Base-by-base conservation (phyloP, 2,329 filamentous ascomycete genomes). In the Alternaria sp. region DNA sequence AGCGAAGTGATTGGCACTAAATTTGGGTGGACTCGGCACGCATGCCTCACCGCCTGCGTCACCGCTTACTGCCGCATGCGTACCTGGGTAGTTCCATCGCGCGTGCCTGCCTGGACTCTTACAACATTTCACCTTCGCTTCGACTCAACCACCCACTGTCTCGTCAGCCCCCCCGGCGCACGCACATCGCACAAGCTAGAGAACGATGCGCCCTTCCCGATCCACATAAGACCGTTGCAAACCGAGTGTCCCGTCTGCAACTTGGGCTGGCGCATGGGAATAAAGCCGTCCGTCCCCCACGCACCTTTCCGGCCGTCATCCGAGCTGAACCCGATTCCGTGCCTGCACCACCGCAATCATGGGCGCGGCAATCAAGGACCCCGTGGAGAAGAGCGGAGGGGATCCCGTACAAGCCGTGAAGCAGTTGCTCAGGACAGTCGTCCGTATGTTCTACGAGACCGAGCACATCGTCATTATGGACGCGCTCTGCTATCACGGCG, bases 381-480 rank as follows among this genome's bases (percentile, higher is more conserved):
- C 77, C 46, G 88, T 90, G 84, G 62, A 65, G 45, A 63, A 63
- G 61, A 55, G 36, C 36, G 57, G 45, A 28, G 59, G 59, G 21
- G 61, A 63, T 62, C 76, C 78, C 53, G 88, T 90, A 84, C 88
- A 91, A 79, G 85, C 90, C 68, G 89, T 89, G 58, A 88, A 93
- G 79, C 90, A 90, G 44, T 89, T 98, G 68, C 89, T 98, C 74
- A 92, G 94, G 80, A 96, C 90, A 57, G 92, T 93, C 43, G 91
- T 90, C 74, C 91, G 93, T 77, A 90, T 92, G 60, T 97, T 97
- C 83, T 96, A 96, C 81, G 87, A 92, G 68, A 93, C 91, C 36
- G 91, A 93, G 74, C 91, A 96, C 75, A 90, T 96, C 66, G 86
- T 97, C 50, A 89, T 94, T 57, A 83, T 96, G 71, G 91, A 96